Evolutionary conservation across 441 rosid genomes (phyloP), one percentile per base, ranked within the genome.

Genomic region (Biscutella auriculata): DNA sequence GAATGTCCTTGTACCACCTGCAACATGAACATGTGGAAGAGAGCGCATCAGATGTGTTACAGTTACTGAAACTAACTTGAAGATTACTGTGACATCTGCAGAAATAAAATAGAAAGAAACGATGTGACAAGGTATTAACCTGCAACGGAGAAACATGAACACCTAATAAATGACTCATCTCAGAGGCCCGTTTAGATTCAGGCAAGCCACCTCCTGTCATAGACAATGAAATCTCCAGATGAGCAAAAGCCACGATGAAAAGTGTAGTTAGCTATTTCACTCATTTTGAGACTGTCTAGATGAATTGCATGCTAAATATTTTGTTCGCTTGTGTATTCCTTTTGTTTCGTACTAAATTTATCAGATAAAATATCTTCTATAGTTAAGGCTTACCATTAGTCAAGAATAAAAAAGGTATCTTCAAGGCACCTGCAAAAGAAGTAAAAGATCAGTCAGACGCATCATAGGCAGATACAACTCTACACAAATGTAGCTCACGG

Each of bases 351-450:
- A n/a, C n/a, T n/a, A n/a, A n/a, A n/a, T n/a, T n/a, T n/a, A n/a
- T n/a, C n/a, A n/a, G n/a, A n/a, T n/a, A n/a, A n/a, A n/a, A n/a
- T n/a, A n/a, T n/a, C n/a, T n/a, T n/a, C n/a, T n/a, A n/a, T n/a
- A n/a, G n/a, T n/a, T n/a, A n/a, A n/a, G n/a, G n/a, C n/a, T 76
- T 69, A 81, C 95, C 92, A 68, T 87, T 85, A 43, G 95, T 87
- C 70, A 87, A 70, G 76, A 90, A 82, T 44, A 80, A 64, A 56
- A 76, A 81, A 43, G 88, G 95, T 61, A 86, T 73, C 82, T 63
- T 75, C 76, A 80, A 71, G 66, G 70, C 52, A 65, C 88, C 88
- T 81, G 80, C 44, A 63, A 13, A 44, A 55, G 16, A 36, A 64
- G 8, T 36, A 42, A 9, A 43, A 57, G 16, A 40, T 44, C 25